Base-by-base conservation (phyloP, 495 filamentous ascomycete species). In the Apodospora peruviana region DNA sequence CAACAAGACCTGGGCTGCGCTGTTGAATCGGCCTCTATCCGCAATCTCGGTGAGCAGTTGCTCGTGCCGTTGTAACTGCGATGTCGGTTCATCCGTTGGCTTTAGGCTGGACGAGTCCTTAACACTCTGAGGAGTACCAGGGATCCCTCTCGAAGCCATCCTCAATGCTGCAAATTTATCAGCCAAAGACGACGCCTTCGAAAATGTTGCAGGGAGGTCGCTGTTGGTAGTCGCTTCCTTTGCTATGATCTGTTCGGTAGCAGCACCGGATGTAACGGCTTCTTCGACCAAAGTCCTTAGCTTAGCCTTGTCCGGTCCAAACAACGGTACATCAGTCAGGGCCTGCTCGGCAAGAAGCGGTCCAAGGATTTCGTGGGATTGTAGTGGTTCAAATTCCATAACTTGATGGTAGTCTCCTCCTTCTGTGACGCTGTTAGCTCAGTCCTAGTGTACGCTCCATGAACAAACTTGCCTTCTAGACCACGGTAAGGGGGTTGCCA, bases 21-120 rank as follows among this genome's bases (percentile, higher is more conserved):
- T 64, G 3, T 71, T 60, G 5, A 70, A 61, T 2, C 59, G 58
- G 20, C 45, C 54, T 11, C 60, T 54, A 18, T 65, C 54, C n/a
- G 83, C 42, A 74, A 77, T 46, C 64, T 69, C 55, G 68, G 68
- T 45, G 55, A 80, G 67, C 12, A 76, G 54, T 14, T 60, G 59
- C 48, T 77, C 73, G 43, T 73, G 73, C 36, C 67, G 47, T 27
- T 75, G 60, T 23, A 67, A 56, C 49, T 71, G 72, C 10, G 70
- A 71, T 2, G 60, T 43, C 12, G 57, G 56, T 38, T 57, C 57
- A 10, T n/a, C 40, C n/a, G 43, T 34, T 11, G 35, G 22, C 1
- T 41, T n/a, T 16, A 11, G 16, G 43, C 14, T 52, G 34, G 8
- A 34, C 40, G 25, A 22, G 10, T 24, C 25, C 23, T 24, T 37